Evolutionary conservation across 2,329 filamentous ascomycete genomes (phyloP), one percentile per base, ranked within the genome.

Genomic region (Sclerotinia nivalis): DNA sequence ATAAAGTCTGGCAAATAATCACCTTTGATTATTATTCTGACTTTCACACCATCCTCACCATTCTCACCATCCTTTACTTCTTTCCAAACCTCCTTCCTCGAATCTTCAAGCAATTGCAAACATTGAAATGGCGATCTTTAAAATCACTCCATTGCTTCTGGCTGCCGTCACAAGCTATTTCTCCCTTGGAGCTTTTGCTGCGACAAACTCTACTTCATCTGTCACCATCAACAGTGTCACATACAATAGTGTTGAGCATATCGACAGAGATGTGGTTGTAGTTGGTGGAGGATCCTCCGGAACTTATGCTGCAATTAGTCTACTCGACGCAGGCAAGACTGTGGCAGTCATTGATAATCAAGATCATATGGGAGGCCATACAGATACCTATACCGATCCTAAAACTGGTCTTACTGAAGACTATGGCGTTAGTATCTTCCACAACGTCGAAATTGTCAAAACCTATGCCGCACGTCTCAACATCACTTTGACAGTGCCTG

Each of bases 261-360:
- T 69, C 22, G 12, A 52, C 20, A 62, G 60, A 20, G 80, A 81
- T 73, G 76, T 81, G 34, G 72, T 71, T 34, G 72, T 81, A 13
- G 73, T 81, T 45, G 80, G 80, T 9, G 80, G 79, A n/a, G 80
- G 80, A 28, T 74, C 78, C 3, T 73, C 76, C 1, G 80, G 80
- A 12, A 78, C 79, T 4, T 80, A 81, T 69, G 76, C 78, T 1
- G 79, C 79, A 9, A 74, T 82, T 40, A 71, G 73, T 2, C 72
- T 82, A 0, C 20, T 69, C 12, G 79, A 81, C 62, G 59, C 72
- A 52, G 72, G 73, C 12, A 78, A 80, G 68, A 77, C 76, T 1
- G 76, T 81, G 4, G 73, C 78, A 2, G 70, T 82, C 0, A 72
- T 82, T 31, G 81, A 82, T 70, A 77, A 76, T 43, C 73, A 79